These are phyloP conservation scores for Populus simonii DNA, from an alignment of 345 rosid species.

Conservation along the genomic window DNA sequence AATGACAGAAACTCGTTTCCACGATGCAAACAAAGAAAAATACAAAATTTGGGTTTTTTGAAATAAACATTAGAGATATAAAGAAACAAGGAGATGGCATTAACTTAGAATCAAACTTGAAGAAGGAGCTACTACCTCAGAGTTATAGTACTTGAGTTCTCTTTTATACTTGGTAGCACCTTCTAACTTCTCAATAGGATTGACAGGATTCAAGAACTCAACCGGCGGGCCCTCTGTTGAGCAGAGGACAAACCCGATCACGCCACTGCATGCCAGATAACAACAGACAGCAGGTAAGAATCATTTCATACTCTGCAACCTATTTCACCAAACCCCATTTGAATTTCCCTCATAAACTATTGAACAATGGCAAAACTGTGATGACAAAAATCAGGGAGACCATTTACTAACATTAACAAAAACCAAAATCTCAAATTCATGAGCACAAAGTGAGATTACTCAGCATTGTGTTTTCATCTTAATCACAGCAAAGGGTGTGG, in stretches of 20 bases:
- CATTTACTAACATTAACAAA: background rate
- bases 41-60: background rate
- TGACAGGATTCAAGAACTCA: slow-evolving; percentile 78
- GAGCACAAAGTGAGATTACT: too few relatives aligned
- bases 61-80: too few relatives aligned
- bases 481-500: background rate
- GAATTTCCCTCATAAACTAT: background rate
- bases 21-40: background rate
- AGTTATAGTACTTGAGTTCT: slow-evolving; percentile 76
- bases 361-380: too few relatives aligned
- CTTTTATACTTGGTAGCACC: slow-evolving; percentile 58
- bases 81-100: background rate
- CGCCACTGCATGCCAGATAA: slow-evolving; percentile 53
- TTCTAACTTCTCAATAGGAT: slow-evolving; percentile 83
- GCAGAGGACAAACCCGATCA: slow-evolving; percentile 84
- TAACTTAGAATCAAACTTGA: background rate
- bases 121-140: slow-evolving; percentile 50
- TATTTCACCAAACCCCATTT: background rate
- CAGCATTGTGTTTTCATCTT: too few relatives aligned
- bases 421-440: background rate
- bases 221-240: slow-evolving; percentile 72
- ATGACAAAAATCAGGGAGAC: background rate
- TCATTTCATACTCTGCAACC: background rate
- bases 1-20: background rate
- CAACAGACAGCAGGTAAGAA: background rate